These are phyloP conservation scores for Cladosporium colombiae DNA, from an alignment of 2,329 filamentous ascomycete genomes.

Conservation along the genomic window DNA sequence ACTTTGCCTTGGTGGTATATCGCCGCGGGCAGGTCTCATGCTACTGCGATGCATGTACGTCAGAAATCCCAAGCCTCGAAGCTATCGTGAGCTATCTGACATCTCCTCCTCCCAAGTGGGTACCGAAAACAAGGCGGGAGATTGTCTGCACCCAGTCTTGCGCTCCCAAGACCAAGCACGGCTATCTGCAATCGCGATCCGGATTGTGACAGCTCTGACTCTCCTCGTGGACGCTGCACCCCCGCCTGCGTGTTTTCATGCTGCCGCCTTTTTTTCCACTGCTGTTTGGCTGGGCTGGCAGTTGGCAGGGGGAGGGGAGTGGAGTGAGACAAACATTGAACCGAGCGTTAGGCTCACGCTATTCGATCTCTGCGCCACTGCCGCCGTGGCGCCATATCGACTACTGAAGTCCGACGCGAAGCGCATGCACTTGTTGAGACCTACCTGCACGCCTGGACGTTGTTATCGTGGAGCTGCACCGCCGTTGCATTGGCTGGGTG, in stretches of 20 bases:
- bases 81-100: constrained; percentile 1
- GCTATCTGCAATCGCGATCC: constrained; percentile 17
- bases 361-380: constrained; percentile 16
- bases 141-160: constrained; percentile 3
- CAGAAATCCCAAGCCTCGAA: background rate
- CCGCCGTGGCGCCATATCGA: constrained; percentile 9
- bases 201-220: background rate
- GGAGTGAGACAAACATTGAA: constrained; percentile 16
- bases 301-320: constrained; percentile 17
- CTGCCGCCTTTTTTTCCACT: background rate
- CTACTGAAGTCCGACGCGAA: background rate
- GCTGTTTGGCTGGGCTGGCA: background rate
- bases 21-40: background rate
- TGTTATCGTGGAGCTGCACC: constrained; percentile 3
- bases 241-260: constrained; percentile 13
- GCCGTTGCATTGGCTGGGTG: background rate
- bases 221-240: background rate
- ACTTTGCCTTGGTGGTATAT: background rate
- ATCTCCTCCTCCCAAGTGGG: constrained; percentile 7
- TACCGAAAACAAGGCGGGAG: constrained; percentile 1
- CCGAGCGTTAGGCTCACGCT: constrained; percentile 11
- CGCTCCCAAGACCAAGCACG: constrained; percentile 1
- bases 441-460: background rate
- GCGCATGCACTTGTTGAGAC: constrained; percentile 12
- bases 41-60: background rate